Percentiles rank a stretch among this genome's conserved stretches.
Conservation (phyloP, 768 basidiomycete genomes). For the Tricholoma flavovirens region DNA sequence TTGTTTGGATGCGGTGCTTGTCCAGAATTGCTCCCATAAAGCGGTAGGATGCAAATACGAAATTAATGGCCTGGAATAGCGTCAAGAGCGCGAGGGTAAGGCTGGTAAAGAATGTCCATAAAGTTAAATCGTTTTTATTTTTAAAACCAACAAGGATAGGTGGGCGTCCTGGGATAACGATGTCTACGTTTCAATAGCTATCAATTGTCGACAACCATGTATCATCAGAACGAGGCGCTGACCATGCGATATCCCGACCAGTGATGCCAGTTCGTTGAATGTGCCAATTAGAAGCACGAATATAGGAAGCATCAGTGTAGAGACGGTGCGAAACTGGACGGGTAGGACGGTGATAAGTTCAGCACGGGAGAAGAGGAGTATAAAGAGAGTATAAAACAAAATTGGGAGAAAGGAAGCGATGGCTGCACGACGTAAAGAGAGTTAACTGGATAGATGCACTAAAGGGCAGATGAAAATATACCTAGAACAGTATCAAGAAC, state of each 20-base stretch:
- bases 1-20: constrained; percentile 46
- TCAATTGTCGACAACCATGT: background rate
- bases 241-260: constrained; percentile 56
- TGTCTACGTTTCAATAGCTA: constrained; percentile 7
- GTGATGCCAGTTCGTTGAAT: constrained; percentile 58
- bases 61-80: constrained; percentile 52
- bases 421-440: constrained; percentile 23
- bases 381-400: constrained; percentile 55
- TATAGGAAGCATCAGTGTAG: constrained; percentile 39
- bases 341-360: constrained; percentile 54
- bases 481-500: constrained; percentile 40
- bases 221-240: constrained; percentile 17
- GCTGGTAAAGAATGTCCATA: constrained; percentile 55
- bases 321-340: constrained; percentile 36
- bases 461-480: constrained; percentile 26
- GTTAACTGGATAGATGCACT: background rate
- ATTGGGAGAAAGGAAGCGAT: constrained; percentile 60
- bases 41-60: constrained; percentile 54
- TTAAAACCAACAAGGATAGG: constrained; percentile 37
- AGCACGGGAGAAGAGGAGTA: constrained; percentile 49
- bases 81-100: constrained; percentile 56
- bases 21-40: constrained; percentile 44
- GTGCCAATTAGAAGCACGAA: constrained; percentile 52
- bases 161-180: background rate
- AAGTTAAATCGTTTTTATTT: constrained; percentile 24